Evolutionary conservation across 73 alveolate species (phyloP), one percentile per base, ranked within the genome.

Genomic region (Durusdinium trenchii): DNA sequence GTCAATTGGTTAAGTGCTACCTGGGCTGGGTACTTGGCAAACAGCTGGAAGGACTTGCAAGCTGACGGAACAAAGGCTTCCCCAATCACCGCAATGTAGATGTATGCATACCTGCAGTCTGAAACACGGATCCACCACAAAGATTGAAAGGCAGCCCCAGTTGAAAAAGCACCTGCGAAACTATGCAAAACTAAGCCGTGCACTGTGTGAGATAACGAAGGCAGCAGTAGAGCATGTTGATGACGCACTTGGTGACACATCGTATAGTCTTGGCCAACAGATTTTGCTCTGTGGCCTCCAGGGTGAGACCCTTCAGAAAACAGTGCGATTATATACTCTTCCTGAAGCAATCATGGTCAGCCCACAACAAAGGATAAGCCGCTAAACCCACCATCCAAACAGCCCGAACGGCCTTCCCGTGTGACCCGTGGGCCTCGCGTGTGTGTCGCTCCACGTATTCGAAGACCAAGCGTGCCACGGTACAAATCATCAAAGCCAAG

Each of bases 71-170:
- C 54, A 32, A 84, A 84, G 10, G 78, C 94, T 36, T 84, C 76
- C 35, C 94, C 94, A n/a, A 84, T 52, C 76, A 84, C 94, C 35
- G 94, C 94, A 26, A 84, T 36, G 76, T 84, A 84, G 94, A 84
- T 84, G 94, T 84, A 84, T 50, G 94, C 94, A 23, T 84, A 84
- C 94, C 75, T 81, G 46, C 0, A 28, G 12, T 0, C 28, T 67
- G 47, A 32, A 30, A 6, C n/a, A 38, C n/a, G 1, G 51, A 36
- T 36, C 54, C 36, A 40, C 36, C 12, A 14, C 28, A n/a, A 0
- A 52, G 50, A 75, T n/a, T n/a, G 51, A 32, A 18, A 73, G 51
- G 50, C n/a, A n/a, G n/a, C n/a, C n/a, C n/a, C n/a, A n/a, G n/a
- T n/a, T n/a, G n/a, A n/a, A n/a, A n/a, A n/a, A n/a, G n/a, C n/a